Percentiles rank a stretch among this genome's conserved stretches.
Conservation (phyloP, 2,329 filamentous ascomycete species). For the Aspergillus nomiae region DNA sequence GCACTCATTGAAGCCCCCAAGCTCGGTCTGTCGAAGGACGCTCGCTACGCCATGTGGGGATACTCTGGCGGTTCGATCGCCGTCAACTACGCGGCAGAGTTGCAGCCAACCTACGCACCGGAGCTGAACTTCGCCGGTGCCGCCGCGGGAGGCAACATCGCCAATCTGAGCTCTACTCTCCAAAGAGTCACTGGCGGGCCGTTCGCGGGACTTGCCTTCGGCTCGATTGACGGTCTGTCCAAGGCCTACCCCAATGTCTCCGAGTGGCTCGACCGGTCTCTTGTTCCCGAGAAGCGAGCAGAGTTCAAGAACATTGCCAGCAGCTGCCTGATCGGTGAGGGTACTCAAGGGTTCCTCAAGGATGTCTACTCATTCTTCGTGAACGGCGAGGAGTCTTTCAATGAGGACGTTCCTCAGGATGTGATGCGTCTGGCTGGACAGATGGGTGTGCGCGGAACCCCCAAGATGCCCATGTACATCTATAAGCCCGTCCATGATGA, state of each 20-base stretch:
- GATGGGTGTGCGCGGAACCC: conserved; percentile 11
- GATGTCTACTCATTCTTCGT: conserved; percentile 15
- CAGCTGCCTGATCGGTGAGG: conserved; percentile 13
- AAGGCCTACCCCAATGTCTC: conserved; percentile 25
- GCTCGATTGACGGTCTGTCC: conserved; percentile 24
- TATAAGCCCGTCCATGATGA: conserved; percentile 36
- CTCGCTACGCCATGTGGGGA: conserved; percentile 20
- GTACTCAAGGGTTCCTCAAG: background rate
- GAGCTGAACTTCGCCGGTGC: conserved; percentile 27
- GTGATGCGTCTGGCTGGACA: conserved; percentile 16
- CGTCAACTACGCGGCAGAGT: conserved; percentile 17
- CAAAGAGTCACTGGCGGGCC: conserved; percentile 25
- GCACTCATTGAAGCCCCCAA: conserved; percentile 36
- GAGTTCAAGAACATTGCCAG: conserved; percentile 10
- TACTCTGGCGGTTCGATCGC: conserved; percentile 22
- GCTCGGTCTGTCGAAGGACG: conserved; percentile 15
- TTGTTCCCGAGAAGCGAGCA: conserved; percentile 14
- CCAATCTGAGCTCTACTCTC: conserved; percentile 29
- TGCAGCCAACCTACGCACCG: conserved; percentile 19
- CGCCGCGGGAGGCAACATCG: conserved; percentile 32
- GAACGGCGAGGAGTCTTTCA: conserved; percentile 12
- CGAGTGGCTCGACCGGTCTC: conserved; percentile 13
- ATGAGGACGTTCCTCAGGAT: conserved; percentile 6
- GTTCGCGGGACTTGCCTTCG: conserved; percentile 26
- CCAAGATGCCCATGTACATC: conserved; percentile 20